A percentile compares a stretch with the other conserved stretches of the same genome.
phyloP scores from a whole-genome alignment of 306 rosid species.

The Vicia villosa region DNA sequence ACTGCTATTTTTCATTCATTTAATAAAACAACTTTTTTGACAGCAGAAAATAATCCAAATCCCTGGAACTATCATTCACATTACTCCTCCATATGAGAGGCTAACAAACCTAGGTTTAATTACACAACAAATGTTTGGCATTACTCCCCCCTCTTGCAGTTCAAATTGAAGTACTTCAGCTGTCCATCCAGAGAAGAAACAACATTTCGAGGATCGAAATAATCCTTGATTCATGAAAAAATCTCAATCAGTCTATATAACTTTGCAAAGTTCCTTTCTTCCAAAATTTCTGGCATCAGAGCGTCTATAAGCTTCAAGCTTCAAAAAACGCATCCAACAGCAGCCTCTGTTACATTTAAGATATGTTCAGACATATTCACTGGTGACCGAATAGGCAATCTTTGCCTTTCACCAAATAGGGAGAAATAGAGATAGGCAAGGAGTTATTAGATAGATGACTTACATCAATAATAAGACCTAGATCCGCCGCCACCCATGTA shows the following conservation, averaged over 20 bases:
- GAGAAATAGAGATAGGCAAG: constrained; percentile 6
- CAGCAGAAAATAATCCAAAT: constrained; percentile 36
- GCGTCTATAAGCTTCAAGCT: constrained; percentile 67
- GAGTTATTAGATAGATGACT: constrained; percentile 31
- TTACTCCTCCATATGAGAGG: too few relatives aligned
- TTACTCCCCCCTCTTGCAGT: constrained; percentile 53
- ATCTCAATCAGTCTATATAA: constrained; percentile 35
- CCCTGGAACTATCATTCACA: too few relatives aligned
- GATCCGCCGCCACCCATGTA: constrained; percentile 75
- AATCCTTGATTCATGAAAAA: constrained; percentile 31
- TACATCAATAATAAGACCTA: constrained; percentile 89
- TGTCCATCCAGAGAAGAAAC: constrained; percentile 34
- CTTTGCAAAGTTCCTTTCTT: constrained; percentile 49
- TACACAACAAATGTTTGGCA: constrained; percentile 47
- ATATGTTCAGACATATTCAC: constrained; percentile 84
- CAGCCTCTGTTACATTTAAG: constrained; percentile 60
- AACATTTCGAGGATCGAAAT: constrained; percentile 43
- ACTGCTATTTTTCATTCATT: background rate
- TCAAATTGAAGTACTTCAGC: constrained; percentile 36
- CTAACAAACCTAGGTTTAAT: constrained; percentile 37
- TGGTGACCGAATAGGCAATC: constrained; percentile 62
- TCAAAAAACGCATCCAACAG: constrained; percentile 66
- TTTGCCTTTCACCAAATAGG: constrained; percentile 53
- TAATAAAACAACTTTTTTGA: constrained; percentile 41
- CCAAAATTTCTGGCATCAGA: constrained; percentile 49